Evolutionary conservation across 495 filamentous ascomycete genomes (phyloP), one percentile per base, ranked within the genome.

Genomic region (Penicillium ucsense): DNA sequence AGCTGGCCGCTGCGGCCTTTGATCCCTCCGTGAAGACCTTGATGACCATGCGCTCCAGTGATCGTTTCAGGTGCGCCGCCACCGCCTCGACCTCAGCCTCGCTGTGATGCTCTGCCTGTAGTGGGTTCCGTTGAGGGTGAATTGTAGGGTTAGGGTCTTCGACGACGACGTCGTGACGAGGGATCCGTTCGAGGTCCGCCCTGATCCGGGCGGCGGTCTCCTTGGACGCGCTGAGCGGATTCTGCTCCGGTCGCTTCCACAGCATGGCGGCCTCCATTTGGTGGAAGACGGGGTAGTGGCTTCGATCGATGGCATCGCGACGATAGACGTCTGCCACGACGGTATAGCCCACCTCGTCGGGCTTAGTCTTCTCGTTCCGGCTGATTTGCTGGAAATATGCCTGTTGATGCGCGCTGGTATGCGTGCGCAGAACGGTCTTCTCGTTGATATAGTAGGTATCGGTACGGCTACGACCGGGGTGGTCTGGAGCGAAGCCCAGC

Each of bases 391-490:
- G 75, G 70, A 98, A 97, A 6, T 85, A 81, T 35, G 92, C 86
- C 32, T 83, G 84, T 65, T 98, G 86, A 63, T 98, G 94, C 1
- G 92, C 92, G 51, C 82, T 86, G 9, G 89, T 96, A 65, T 98
- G 92, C 0, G 92, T 98, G 45, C 92, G 81, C 27, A 98, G 77
- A 3, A 96, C 79, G 2, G 86, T 94, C 37, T 80, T 68, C 51
- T 77, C 65, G 65, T 96, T 96, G 62, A 97, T 68, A 70, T 98
- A 98, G 76, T 97, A 98, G 3, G 92, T 97, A 67, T 97, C 92
- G 6, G 84, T 87, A 50, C 79, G 79, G 55, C 78, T 85, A 52
- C 92, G 84, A 51, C 92, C 92, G 8, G 89, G 88, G 61, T 98
- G 92, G 63, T 96, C 86, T 38, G 73, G 56, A 1, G 92, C 85